Conservation (phyloP, 192 early-diverging fungal genomes). For the Umbelopsis ramanniana region DNA sequence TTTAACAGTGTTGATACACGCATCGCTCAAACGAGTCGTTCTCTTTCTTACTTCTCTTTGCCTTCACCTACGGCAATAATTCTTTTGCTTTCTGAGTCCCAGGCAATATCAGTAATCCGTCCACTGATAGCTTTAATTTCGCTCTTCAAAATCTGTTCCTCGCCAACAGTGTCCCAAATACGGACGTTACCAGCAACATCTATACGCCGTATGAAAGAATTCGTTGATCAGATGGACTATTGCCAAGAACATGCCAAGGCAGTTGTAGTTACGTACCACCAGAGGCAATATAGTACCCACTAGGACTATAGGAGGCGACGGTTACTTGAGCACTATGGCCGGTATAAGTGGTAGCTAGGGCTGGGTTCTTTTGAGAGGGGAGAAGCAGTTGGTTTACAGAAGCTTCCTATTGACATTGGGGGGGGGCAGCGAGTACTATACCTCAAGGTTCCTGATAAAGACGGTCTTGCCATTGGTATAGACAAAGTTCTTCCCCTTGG, state of each 20-base stretch:
- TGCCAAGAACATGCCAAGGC: background rate
- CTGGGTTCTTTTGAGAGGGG: slow-evolving; percentile 65
- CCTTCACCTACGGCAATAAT: slow-evolving; percentile 97
- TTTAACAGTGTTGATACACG: background rate
- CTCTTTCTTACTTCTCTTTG: slow-evolving; percentile 65
- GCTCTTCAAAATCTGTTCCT: slow-evolving; percentile 83
- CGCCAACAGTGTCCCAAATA: slow-evolving; percentile 89
- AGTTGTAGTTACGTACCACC: slow-evolving; percentile 62
- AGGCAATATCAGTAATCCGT: slow-evolving; percentile 85
- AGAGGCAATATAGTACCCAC: slow-evolving; percentile 95
- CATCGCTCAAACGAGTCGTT: too few relatives aligned
- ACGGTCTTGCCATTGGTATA: slow-evolving; percentile 92
- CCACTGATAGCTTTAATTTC: slow-evolving; percentile 80
- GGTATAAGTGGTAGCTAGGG: slow-evolving; percentile 80
- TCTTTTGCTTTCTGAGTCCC: slow-evolving; percentile 96
- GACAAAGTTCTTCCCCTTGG: slow-evolving; percentile 81
- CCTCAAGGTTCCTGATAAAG: slow-evolving; percentile 82
- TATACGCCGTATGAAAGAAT: background rate
- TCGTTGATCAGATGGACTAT: background rate
- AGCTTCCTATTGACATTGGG: background rate
- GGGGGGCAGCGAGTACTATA: slow-evolving; percentile 38
- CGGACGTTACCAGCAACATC: slow-evolving; percentile 89
- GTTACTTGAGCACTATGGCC: slow-evolving; percentile 78
- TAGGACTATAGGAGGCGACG: slow-evolving; percentile 89
- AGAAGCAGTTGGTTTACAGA: background rate